phyloP scores from a whole-genome alignment of 352 stramenopile species.

The Sclerospora graminicola region DNA sequence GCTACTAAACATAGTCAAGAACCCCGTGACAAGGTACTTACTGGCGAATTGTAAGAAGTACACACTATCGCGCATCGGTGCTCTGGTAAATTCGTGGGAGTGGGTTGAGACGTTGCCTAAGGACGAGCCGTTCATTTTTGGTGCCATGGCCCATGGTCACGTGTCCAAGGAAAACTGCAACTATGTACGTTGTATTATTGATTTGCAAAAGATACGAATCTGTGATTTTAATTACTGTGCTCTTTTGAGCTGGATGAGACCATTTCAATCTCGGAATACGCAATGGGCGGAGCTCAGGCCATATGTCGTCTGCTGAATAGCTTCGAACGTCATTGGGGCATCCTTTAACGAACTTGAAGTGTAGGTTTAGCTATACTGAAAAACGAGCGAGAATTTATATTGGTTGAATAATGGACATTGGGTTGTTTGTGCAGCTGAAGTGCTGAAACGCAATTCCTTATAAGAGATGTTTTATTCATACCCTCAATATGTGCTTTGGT shows the following conservation, averaged over 20 bases:
- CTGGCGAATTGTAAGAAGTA: constrained; percentile 93
- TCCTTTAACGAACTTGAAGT: constrained; percentile 79
- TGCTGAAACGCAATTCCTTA: too few species aligned
- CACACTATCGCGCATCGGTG: constrained; percentile 90
- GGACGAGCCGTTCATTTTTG: constrained; percentile 94
- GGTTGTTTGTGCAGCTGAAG: too few species aligned
- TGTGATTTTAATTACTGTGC: constrained; percentile 4
- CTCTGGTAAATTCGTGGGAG: constrained; percentile 91
- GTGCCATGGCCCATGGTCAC: constrained; percentile 94
- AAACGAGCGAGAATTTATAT: too few species aligned
- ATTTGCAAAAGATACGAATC: neutral
- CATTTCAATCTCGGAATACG: constrained; percentile 97
- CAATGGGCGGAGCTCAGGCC: constrained; percentile 93
- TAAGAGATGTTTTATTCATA: too few species aligned
- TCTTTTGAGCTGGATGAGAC: constrained; percentile 88
- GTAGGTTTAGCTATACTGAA: too few species aligned
- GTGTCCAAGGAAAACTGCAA: constrained; percentile 96
- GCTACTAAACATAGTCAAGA: constrained; percentile 99
- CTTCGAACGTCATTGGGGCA: constrained; percentile 98
- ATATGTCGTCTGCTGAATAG: constrained; percentile 94
- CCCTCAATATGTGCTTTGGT: too few species aligned
- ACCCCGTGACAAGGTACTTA: constrained; percentile 96
- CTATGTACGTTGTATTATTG: constrained; percentile 66
- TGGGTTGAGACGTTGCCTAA: constrained; percentile 89
- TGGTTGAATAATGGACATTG: too few species aligned